Conservation (phyloP, 768 basidiomycete genomes). For the Boletus reticulatus region DNA sequence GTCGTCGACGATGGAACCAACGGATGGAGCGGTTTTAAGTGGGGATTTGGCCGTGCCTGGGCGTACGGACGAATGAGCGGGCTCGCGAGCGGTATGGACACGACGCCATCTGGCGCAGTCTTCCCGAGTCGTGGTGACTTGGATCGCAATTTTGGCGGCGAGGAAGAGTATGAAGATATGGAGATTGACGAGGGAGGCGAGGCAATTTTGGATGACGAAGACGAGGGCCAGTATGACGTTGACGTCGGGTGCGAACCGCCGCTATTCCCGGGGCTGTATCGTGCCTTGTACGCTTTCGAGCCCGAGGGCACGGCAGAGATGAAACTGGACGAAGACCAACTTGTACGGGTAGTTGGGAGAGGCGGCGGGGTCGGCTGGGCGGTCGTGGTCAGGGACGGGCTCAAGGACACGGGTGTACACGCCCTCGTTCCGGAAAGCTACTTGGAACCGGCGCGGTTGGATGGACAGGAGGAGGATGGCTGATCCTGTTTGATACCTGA, state of each 20-base stretch:
- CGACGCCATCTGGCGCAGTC: constrained; percentile 1
- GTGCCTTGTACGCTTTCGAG: constrained; percentile 75
- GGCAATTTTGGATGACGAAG: background rate
- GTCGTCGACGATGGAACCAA: constrained; percentile 26
- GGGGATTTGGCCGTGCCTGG: constrained; percentile 42
- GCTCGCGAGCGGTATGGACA: background rate
- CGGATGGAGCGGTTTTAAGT: constrained; percentile 41
- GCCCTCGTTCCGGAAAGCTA: constrained; percentile 82
- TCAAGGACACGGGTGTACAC: constrained; percentile 43
- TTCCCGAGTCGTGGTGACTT: constrained; percentile 45
- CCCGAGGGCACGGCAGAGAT: constrained; percentile 85
- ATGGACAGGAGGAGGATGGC: constrained; percentile 18
- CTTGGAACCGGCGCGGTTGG: constrained; percentile 53
- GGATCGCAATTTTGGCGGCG: constrained; percentile 45
- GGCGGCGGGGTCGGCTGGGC: constrained; percentile 84
- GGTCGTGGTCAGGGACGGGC: constrained; percentile 50
- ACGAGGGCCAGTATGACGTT: constrained; percentile 18
- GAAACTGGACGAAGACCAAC: constrained; percentile 72
- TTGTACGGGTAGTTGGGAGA: constrained; percentile 68
- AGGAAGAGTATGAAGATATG: constrained; percentile 24
- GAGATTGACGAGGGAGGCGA: constrained; percentile 37
- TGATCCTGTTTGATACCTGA: background rate
- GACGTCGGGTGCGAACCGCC: constrained; percentile 25
- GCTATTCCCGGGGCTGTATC: constrained; percentile 69
- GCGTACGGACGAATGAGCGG: constrained; percentile 15